Conservation (phyloP, 768 basidiomycete species). For the Mrakia hoshinonis region DNA sequence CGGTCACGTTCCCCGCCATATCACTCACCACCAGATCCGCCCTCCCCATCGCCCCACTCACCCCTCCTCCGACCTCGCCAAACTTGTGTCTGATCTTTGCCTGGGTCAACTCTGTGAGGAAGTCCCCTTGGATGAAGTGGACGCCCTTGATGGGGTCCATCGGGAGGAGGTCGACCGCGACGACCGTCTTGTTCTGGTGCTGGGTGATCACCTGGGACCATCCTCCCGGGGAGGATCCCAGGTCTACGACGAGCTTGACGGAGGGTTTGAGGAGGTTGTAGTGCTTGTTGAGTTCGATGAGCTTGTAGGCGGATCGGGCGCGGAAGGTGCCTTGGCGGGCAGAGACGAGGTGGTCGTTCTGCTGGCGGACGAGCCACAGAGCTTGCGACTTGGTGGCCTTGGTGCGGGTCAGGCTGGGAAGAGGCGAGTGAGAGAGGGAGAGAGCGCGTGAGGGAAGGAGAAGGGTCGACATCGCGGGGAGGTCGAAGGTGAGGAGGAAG, state of each 20-base stretch:
- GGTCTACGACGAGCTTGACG: slow-evolving; percentile 45
- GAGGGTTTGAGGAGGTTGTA: slow-evolving; percentile 49
- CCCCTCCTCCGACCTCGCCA: slow-evolving; percentile 27
- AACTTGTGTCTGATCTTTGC: not conserved
- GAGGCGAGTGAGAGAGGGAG: not conserved
- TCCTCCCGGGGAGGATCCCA: slow-evolving; percentile 58
- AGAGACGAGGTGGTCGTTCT: slow-evolving; percentile 41
- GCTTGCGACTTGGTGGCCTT: not conserved
- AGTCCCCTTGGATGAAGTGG: slow-evolving; percentile 65
- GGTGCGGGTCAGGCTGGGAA: not conserved
- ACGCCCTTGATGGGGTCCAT: slow-evolving; percentile 69
- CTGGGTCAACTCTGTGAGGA: slow-evolving; percentile 46
- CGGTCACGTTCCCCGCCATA: slow-evolving; percentile 60
- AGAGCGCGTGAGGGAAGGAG: not conserved
- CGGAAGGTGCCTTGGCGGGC: slow-evolving; percentile 49
- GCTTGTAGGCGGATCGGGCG: slow-evolving; percentile 84
- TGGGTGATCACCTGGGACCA: slow-evolving; percentile 80
- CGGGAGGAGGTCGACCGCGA: slow-evolving; percentile 71
- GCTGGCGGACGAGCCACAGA: slow-evolving; percentile 31
- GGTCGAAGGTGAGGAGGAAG: not conserved
- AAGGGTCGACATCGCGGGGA: not conserved
- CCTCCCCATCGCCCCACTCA: slow-evolving; percentile 24
- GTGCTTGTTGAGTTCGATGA: slow-evolving; percentile 63
- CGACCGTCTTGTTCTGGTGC: slow-evolving; percentile 46
- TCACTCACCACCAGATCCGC: slow-evolving; percentile 23